These are phyloP conservation scores for Bryoerythrophyllum caledonicum DNA, from an alignment of 225 moss, liverwort and hornwort species.

Conservation along the genomic window DNA sequence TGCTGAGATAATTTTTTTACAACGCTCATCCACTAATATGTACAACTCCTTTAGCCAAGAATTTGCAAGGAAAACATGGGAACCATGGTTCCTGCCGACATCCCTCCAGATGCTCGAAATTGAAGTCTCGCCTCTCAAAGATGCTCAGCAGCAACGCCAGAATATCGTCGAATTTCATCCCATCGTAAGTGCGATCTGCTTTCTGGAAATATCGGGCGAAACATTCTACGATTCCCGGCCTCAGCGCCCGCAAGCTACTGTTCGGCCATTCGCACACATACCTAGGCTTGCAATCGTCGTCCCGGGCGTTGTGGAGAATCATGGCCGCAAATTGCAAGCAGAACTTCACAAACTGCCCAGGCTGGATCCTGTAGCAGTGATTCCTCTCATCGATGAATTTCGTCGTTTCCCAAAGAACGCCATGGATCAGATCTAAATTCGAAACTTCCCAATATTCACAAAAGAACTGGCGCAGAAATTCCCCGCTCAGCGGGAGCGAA, in stretches of 20 bases:
- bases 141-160: too few species aligned
- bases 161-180: too few species aligned
- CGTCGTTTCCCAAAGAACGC: background rate
- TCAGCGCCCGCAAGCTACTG: background rate
- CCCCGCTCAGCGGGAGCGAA: background rate
- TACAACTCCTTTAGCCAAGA: too few species aligned
- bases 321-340: conserved; percentile 21
- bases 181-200: too few species aligned
- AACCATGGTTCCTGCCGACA: too few species aligned
- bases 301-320: conserved; percentile 12
- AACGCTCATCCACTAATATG: too few species aligned
- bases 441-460: conserved; percentile 22
- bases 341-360: background rate
- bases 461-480: background rate
- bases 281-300: background rate
- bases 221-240: background rate
- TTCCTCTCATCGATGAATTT: background rate
- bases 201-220: background rate
- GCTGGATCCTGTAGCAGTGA: background rate
- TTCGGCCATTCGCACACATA: background rate
- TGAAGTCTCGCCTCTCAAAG: too few species aligned
- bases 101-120: too few species aligned
- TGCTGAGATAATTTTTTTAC: too few species aligned
- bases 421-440: background rate
- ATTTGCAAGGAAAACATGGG: too few species aligned